phyloP scores from a whole-genome alignment of 805 yeast species.

The Saturnispora gosingensis region DNA sequence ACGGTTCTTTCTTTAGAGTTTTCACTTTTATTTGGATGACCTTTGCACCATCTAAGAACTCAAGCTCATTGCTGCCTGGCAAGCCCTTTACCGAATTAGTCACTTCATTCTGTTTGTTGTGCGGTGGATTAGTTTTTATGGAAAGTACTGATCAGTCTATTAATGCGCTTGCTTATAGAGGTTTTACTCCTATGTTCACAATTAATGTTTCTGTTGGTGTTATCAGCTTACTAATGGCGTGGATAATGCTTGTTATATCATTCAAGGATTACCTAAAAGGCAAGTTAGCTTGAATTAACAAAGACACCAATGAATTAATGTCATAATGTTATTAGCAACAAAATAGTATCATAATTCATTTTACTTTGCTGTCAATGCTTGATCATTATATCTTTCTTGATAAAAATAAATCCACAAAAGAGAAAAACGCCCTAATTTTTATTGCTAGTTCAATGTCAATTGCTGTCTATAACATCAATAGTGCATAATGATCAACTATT shows the following conservation, averaged over 20 bases:
- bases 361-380: not conserved
- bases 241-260: conserved; percentile 68
- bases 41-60: conserved; percentile 31
- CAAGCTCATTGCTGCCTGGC: conserved; percentile 32
- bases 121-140: conserved; percentile 91
- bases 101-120: conserved; percentile 65
- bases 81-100: conserved; percentile 85
- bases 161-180: conserved; percentile 71
- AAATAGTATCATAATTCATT: too few species aligned
- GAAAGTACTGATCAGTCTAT: conserved; percentile 83
- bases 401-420: not conserved
- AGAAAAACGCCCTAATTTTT: not conserved
- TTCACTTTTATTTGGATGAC: conserved; percentile 50
- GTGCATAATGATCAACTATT: not conserved
- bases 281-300: not conserved
- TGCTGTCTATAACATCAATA: not conserved
- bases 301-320: not conserved
- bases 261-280: conserved; percentile 43
- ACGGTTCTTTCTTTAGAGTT: conserved; percentile 71
- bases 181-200: conserved; percentile 82
- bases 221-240: conserved; percentile 72
- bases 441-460: not conserved
- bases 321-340: not conserved
- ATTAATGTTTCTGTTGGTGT: conserved; percentile 79
- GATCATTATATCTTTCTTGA: not conserved